Conservation (phyloP, 352 stramenopile species). For the Thraustotheca clavata region DNA sequence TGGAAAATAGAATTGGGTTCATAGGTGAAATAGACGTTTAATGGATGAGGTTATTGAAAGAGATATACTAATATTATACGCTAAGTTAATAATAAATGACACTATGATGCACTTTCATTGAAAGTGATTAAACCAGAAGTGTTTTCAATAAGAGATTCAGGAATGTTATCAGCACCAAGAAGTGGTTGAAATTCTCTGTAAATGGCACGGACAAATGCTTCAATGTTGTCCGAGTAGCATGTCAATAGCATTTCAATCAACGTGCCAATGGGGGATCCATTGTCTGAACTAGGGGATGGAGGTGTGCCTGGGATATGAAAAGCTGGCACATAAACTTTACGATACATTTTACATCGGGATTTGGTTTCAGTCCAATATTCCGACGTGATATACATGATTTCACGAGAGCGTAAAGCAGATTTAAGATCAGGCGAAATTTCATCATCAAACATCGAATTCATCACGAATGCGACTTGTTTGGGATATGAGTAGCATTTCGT, state of each 20-base stretch:
- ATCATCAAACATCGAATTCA: conserved; percentile 5
- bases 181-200: neutral
- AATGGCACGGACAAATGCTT: neutral
- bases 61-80: no score
- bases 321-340: neutral
- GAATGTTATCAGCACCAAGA: neutral
- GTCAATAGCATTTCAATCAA: neutral
- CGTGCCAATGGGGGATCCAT: neutral
- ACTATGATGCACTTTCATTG: neutral
- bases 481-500: neutral
- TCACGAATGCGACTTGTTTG: neutral
- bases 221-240: conserved; percentile 8
- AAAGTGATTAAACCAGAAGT: neutral
- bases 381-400: neutral
- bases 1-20: no score
- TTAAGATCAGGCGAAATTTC: neutral
- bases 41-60: no score
- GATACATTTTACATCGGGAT: conserved; percentile 1
- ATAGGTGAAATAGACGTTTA: no score
- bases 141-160: neutral
- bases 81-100: no score
- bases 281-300: neutral
- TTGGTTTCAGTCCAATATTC: neutral
- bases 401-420: neutral
- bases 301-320: neutral